Evolutionary conservation across 768 basidiomycete genomes (phyloP).

Genomic region (Gelatoporia subvermispora): DNA sequence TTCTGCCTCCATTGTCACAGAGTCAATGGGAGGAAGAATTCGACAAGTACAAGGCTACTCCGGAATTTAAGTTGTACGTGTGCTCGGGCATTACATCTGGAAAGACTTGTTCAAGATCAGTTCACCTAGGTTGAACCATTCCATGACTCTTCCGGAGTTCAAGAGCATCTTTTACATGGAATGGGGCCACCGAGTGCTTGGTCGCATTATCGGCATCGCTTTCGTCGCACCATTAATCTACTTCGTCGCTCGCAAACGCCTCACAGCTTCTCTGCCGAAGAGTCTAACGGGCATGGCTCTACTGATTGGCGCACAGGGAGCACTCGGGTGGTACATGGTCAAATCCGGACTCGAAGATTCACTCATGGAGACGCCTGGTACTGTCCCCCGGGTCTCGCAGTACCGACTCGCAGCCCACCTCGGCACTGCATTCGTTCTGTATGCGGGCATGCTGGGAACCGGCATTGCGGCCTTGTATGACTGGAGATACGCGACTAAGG

Average conservation of each 20-base stretch:
- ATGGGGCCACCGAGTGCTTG: slow-evolving; percentile 92
- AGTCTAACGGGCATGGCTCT: slow-evolving; percentile 68
- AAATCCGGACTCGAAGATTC: slow-evolving; percentile 89
- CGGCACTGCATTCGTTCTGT: slow-evolving; percentile 86
- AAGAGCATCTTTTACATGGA: slow-evolving; percentile 98
- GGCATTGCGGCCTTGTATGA: slow-evolving; percentile 76
- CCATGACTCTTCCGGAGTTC: slow-evolving; percentile 84
- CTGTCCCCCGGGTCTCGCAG: slow-evolving; percentile 93
- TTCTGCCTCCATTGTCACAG: slow-evolving; percentile 73
- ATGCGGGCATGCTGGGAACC: slow-evolving; percentile 84
- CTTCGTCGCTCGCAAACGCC: slow-evolving; percentile 66
- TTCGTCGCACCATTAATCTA: slow-evolving; percentile 85
- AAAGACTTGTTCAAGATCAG: background rate
- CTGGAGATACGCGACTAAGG: slow-evolving; percentile 61
- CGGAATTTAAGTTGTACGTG: slow-evolving; percentile 91
- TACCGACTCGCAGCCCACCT: slow-evolving; percentile 95
- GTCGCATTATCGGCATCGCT: slow-evolving; percentile 76
- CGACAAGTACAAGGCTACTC: slow-evolving; percentile 89
- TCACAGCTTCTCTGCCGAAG: slow-evolving; percentile 57
- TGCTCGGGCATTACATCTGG: background rate
- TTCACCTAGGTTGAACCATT: slow-evolving; percentile 73
- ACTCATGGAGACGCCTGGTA: slow-evolving; percentile 71
- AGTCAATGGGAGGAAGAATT: slow-evolving; percentile 86
- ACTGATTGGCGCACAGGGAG: slow-evolving; percentile 87
- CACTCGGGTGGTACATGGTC: slow-evolving; percentile 99